phyloP scores from a whole-genome alignment of 805 yeast species.

The Kuraishia cidri region DNA sequence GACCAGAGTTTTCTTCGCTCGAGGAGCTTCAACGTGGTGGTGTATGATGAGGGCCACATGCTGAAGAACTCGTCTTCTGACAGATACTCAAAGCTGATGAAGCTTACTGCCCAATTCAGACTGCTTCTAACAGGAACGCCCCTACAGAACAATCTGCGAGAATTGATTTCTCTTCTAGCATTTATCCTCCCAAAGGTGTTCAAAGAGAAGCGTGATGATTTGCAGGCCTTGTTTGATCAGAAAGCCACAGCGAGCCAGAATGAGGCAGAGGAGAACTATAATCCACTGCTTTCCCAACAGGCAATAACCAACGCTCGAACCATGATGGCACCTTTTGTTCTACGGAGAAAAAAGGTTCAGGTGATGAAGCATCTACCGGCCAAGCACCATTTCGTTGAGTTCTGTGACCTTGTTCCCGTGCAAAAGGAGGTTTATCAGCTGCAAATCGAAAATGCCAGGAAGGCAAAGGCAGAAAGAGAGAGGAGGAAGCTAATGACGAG shows the following conservation, averaged over 20 bases:
- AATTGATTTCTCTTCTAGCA: constrained; percentile 81
- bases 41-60: constrained; percentile 98
- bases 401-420: constrained; percentile 50
- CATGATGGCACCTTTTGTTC: constrained; percentile 97
- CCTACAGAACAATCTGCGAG: constrained; percentile 84
- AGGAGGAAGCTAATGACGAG: constrained; percentile 24
- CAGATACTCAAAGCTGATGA: constrained; percentile 81
- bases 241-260: constrained; percentile 54
- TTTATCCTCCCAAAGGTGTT: constrained; percentile 85
- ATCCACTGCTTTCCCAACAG: constrained; percentile 81
- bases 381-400: constrained; percentile 54
- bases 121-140: constrained; percentile 94
- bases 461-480: constrained; percentile 31
- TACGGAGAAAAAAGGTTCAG: constrained; percentile 87
- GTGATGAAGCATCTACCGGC: constrained; percentile 84
- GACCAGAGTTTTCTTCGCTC: constrained; percentile 74
- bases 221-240: constrained; percentile 79
- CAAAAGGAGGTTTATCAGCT: constrained; percentile 55
- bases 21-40: constrained; percentile 75
- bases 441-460: constrained; percentile 38
- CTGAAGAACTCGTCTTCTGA: constrained; percentile 84
- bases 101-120: constrained; percentile 74
- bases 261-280: constrained; percentile 29
- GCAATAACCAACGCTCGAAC: constrained; percentile 90
- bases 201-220: constrained; percentile 71